Evolutionary conservation across 192 early-diverging fungal genomes (phyloP).

Genomic region (Powellomyces hirtus): DNA sequence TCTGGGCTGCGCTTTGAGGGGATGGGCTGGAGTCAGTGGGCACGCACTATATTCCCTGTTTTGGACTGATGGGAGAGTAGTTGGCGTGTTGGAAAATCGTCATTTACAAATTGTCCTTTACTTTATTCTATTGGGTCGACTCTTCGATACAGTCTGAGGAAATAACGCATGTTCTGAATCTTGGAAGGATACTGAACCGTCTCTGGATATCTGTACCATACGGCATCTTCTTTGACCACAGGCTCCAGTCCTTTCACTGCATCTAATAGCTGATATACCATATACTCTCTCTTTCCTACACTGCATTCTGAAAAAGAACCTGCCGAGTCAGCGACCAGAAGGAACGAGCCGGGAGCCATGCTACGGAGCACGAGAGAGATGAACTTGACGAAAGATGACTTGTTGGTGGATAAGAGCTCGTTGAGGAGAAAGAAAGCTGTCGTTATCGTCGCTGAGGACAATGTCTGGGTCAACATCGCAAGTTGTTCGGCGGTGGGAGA

Average conservation of each 20-base stretch:
- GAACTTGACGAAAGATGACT: constrained; percentile 71
- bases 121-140: too few relatives aligned
- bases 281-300: constrained; percentile 73
- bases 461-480: neutral
- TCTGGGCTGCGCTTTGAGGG: too few relatives aligned
- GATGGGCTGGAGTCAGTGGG: too few relatives aligned
- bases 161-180: constrained; percentile 92
- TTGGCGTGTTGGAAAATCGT: too few relatives aligned
- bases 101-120: too few relatives aligned
- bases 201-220: constrained; percentile 59
- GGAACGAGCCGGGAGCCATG: constrained; percentile 63
- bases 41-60: too few relatives aligned
- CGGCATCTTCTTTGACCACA: constrained; percentile 66
- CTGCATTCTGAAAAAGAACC: constrained; percentile 86
- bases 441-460: constrained; percentile 65
- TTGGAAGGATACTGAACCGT: constrained; percentile 73
- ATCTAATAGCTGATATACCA: constrained; percentile 88
- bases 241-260: constrained; percentile 66
- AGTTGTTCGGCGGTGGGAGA: neutral
- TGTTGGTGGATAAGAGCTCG: constrained; percentile 78
- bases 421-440: constrained; percentile 93
- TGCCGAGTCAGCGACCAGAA: constrained; percentile 88
- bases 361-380: constrained; percentile 65
- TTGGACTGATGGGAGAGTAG: too few relatives aligned
- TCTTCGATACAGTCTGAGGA: too few relatives aligned